Conservation (phyloP, 140 eudicot species). For the Oenanthe javanica region DNA sequence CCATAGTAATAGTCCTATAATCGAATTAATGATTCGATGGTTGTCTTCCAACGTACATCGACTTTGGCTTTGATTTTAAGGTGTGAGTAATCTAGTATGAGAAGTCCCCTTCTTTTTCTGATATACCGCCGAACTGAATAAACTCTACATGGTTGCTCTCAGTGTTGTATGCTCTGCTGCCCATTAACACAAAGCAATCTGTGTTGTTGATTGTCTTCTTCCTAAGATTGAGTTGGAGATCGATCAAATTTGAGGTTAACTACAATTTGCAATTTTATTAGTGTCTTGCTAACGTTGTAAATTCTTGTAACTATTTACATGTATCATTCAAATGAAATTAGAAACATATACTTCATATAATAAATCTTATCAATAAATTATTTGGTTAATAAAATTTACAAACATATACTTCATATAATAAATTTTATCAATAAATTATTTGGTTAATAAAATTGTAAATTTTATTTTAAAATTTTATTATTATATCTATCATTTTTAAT, state of each 20-base stretch:
- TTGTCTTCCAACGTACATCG: conserved; percentile 77
- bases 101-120: conserved; percentile 87
- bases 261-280: too few species aligned
- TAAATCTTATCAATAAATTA: too few species aligned
- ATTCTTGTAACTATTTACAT: too few species aligned
- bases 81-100: conserved; percentile 75
- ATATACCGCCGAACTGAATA: conserved; percentile 90
- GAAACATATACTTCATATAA: too few species aligned
- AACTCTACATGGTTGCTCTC: conserved; percentile 65
- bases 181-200: conserved; percentile 80
- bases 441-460: too few species aligned
- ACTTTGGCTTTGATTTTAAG: conserved; percentile 44
- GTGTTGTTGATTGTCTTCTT: conserved; percentile 76
- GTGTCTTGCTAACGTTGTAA: too few species aligned
- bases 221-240: conserved; percentile 76
- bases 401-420: too few species aligned
- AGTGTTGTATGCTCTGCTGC: conserved; percentile 43
- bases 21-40: conserved; percentile 74
- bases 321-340: too few species aligned
- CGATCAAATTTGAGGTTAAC: conserved; percentile 1
- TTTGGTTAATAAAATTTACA: too few species aligned
- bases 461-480: too few species aligned
- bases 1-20: conserved; percentile 65
- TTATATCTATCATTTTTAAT: too few species aligned
- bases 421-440: too few species aligned